Evolutionary conservation across 2,329 filamentous ascomycete genomes (phyloP), one percentile per base, ranked within the genome.

Genomic region (Paracorniculantispora psalliotae): DNA sequence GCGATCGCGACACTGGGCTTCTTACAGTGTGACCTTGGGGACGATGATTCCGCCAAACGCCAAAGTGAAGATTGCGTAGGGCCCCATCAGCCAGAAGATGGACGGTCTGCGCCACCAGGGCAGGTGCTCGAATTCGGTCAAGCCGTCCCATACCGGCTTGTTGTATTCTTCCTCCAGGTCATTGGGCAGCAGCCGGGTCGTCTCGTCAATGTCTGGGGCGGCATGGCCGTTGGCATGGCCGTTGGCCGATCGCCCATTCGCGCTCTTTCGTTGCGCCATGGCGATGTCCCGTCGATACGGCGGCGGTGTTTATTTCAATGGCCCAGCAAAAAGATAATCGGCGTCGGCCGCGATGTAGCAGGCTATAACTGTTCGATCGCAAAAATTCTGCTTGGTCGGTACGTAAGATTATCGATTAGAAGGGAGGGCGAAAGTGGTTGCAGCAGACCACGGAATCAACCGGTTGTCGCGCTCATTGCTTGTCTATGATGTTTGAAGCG

Each of bases 31-130:
- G 62, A 96, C 80, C 71, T 89, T 94, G 10, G 93, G 92, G 9
- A 97, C 90, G 8, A 94, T 79, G 7, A 90, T 83, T 59, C 91
- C 91, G 33, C 93, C 94, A 72, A 94, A 93, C 0, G 92, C 92
- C 57, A 96, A 77, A 0, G 91, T 91, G 69, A 91, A 93, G 47
- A 96, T 73, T 59, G 89, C 80, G 72, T 92, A 94, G 0, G 92
- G 90, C 0, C 83, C 84, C 8, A 97, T 72, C 4, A 97, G 79
- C 90, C 92, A 97, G 72, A 81, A 90, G 55, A 96, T 83, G 49
- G 84, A 87, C 15, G 88, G 87, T 63, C 70, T 77, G 62, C 76
- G 81, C 77, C 84, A 85, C 84, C 84, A 86, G 4, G 85, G 80
- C 55, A 87, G 64, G 8, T 78, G 78, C 33, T 78, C 76, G 63